These are phyloP conservation scores for Solanum corneliomulleri DNA, from an alignment of 257 asterid genomes.

Conservation along the genomic window DNA sequence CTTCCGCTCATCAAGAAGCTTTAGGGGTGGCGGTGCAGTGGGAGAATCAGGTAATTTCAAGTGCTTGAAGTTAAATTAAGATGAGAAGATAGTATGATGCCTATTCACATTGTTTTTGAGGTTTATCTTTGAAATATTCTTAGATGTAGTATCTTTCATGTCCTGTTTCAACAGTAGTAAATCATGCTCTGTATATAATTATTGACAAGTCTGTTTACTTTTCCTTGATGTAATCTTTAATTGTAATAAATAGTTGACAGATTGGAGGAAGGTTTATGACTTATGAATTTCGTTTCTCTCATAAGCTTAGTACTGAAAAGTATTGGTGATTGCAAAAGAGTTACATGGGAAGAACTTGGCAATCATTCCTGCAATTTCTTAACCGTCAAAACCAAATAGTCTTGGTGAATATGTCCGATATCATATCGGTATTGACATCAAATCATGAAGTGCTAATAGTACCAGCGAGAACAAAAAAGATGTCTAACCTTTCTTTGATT, in stretches of 20 bases:
- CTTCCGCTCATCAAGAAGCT: conserved; percentile 81
- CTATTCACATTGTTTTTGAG: not conserved
- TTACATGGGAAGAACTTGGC: not conserved
- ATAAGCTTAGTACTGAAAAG: not conserved
- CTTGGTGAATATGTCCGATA: not conserved
- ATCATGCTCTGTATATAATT: not conserved
- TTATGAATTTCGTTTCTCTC: not conserved
- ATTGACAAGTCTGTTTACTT: not conserved
- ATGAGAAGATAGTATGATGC: not conserved
- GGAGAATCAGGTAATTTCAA: conserved; percentile 73
- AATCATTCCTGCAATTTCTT: not conserved
- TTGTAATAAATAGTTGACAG: not conserved
- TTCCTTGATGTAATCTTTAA: not conserved
- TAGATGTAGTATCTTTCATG: not conserved
- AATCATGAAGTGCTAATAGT: not conserved
- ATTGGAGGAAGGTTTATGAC: not conserved
- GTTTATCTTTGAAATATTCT: not conserved
- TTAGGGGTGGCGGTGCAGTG: conserved; percentile 53
- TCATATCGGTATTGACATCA: not conserved
- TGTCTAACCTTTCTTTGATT: not conserved
- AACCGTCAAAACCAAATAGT: not conserved
- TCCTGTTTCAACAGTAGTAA: not conserved
- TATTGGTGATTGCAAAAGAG: not conserved
- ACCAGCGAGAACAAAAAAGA: not conserved
- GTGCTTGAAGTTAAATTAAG: not conserved